Conservation (phyloP, 1,284 basidiomycete species). For the Coniophora puteana region DNA sequence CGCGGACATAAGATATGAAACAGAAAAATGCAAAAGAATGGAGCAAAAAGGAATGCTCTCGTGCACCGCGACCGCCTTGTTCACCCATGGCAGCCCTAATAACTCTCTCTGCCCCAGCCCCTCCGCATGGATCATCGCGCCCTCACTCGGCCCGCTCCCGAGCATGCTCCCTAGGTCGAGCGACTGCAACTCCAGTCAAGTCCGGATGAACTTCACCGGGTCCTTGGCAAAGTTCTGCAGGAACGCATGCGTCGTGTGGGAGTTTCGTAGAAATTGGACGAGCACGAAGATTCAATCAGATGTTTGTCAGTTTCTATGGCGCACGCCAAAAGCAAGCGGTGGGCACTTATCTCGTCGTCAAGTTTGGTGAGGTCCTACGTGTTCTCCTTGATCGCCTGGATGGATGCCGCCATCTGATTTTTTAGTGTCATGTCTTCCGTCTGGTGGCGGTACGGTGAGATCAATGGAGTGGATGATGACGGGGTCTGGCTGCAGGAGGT, state of each 20-base stretch:
- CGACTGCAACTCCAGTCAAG: constrained; percentile 89
- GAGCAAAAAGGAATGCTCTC: no score
- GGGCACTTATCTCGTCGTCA: constrained; percentile 76
- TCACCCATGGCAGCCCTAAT: constrained; percentile 88
- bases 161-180: constrained; percentile 86
- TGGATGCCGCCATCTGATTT: constrained; percentile 72
- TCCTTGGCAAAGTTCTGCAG: constrained; percentile 82
- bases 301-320: no score
- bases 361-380: constrained; percentile 68
- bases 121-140: constrained; percentile 78
- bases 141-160: constrained; percentile 83
- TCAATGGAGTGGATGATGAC: constrained; percentile 75
- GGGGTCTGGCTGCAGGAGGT: constrained; percentile 77
- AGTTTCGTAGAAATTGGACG: constrained; percentile 81
- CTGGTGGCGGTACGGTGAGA: constrained; percentile 49
- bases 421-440: constrained; percentile 81
- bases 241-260: constrained; percentile 85
- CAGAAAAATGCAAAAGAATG: no score
- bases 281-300: constrained; percentile 62
- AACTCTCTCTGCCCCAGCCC: constrained; percentile 87
- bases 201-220: constrained; percentile 81
- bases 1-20: no score
- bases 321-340: no score
- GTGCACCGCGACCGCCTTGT: constrained; percentile 59
- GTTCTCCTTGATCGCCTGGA: constrained; percentile 70